A percentile compares a stretch with the other conserved stretches of the same genome.
phyloP scores from a whole-genome alignment of 2,329 filamentous ascomycete genomes.

The Claviceps sp. region DNA sequence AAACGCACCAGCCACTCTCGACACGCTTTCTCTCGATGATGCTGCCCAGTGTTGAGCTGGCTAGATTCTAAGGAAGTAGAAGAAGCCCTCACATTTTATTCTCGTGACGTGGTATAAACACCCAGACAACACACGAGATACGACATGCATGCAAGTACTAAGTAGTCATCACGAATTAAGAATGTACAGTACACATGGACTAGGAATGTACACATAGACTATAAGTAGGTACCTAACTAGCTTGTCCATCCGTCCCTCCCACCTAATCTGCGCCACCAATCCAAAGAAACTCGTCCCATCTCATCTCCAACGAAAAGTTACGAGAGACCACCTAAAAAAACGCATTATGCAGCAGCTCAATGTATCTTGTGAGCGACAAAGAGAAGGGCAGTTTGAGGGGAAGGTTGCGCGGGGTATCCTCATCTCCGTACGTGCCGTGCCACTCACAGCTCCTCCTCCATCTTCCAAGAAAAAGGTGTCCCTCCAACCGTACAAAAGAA shows the following conservation, averaged over 20 bases:
- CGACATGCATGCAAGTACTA: too few species aligned
- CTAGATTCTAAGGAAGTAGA: too few species aligned
- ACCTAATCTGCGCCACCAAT: conserved; percentile 2
- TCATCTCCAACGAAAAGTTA: neutral
- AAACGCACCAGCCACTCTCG: too few species aligned
- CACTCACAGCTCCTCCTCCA: neutral
- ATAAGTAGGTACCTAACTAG: neutral
- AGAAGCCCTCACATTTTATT: too few species aligned
- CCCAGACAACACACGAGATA: too few species aligned
- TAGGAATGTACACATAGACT: neutral
- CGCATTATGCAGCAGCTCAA: conserved; percentile 2
- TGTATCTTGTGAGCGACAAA: neutral
- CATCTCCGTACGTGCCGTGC: neutral
- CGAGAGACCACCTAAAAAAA: conserved; percentile 1
- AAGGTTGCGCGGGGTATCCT: conserved; percentile 1
- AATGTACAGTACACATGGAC: neutral
- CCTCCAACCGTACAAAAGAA: neutral
- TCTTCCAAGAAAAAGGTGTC: neutral
- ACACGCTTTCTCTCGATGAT: too few species aligned
- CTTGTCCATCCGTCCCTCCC: neutral
- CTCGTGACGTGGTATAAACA: too few species aligned
- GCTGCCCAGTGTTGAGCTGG: too few species aligned
- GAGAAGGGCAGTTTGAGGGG: neutral
- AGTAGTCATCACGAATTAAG: too few species aligned
- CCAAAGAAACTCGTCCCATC: neutral